These are phyloP conservation scores for Gaertneriomyces sp. DNA, from an alignment of 192 early-diverging fungal species.

Conservation along the genomic window DNA sequence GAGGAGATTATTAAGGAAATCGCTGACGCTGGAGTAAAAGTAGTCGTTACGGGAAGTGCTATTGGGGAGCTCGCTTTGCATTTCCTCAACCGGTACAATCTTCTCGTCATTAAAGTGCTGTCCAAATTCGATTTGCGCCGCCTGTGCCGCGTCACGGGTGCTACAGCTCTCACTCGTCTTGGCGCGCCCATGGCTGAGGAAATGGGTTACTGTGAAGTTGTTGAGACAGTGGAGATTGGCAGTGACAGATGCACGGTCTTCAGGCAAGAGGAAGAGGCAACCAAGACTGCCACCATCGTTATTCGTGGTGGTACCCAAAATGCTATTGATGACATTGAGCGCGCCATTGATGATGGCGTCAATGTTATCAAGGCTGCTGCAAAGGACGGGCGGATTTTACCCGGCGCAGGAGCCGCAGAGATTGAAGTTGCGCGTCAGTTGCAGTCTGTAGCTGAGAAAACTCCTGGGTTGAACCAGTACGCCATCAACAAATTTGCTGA, in stretches of 20 bases:
- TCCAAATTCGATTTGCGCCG: constrained; percentile 97
- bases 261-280: constrained; percentile 84
- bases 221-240: constrained; percentile 95
- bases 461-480: constrained; percentile 92
- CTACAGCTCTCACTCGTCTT: constrained; percentile 86
- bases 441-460: constrained; percentile 76
- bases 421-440: constrained; percentile 87
- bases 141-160: constrained; percentile 87
- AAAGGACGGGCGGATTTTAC: constrained; percentile 76
- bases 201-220: constrained; percentile 96
- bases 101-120: constrained; percentile 85
- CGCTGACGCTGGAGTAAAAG: constrained; percentile 86
- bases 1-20: constrained; percentile 84
- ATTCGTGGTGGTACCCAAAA: constrained; percentile 95
- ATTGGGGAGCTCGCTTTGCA: constrained; percentile 93
- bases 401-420: constrained; percentile 92
- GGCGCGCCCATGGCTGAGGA: constrained; percentile 93
- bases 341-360: constrained; percentile 96
- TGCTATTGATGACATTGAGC: constrained; percentile 93
- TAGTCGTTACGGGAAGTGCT: constrained; percentile 82
- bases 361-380: constrained; percentile 92
- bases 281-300: constrained; percentile 91
- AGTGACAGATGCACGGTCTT: constrained; percentile 97
- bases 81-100: constrained; percentile 87
- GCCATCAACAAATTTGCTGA: constrained; percentile 94